These are phyloP conservation scores for Aspergillus candidus DNA, from an alignment of 2,329 filamentous ascomycete species.

Conservation along the genomic window DNA sequence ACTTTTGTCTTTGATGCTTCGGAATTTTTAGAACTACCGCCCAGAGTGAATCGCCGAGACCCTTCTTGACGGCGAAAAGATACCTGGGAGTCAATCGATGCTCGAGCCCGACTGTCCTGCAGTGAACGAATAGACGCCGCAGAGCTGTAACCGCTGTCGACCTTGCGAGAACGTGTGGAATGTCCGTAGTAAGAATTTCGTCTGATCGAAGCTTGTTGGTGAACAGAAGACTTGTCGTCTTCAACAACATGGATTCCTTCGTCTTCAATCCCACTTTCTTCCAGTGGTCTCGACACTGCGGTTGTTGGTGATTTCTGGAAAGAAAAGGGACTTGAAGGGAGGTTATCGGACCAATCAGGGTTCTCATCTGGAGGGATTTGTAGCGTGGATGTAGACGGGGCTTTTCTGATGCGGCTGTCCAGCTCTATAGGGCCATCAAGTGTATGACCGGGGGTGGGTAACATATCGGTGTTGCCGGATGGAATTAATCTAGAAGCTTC, in stretches of 20 bases:
- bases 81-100: slow-evolving; percentile 23
- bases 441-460: background rate
- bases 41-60: slow-evolving; percentile 13
- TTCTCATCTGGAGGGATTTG: slow-evolving; percentile 15
- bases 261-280: slow-evolving; percentile 13
- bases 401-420: background rate
- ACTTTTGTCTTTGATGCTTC: slow-evolving; percentile 2
- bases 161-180: slow-evolving; percentile 23
- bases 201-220: slow-evolving; percentile 10
- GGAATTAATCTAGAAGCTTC: background rate
- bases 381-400: slow-evolving; percentile 7
- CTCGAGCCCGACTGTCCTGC: slow-evolving; percentile 18
- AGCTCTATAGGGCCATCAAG: background rate
- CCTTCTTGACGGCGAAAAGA: slow-evolving; percentile 9
- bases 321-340: slow-evolving; percentile 29
- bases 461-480: background rate
- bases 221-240: slow-evolving; percentile 13
- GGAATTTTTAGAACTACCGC: slow-evolving; percentile 9
- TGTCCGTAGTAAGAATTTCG: slow-evolving; percentile 13
- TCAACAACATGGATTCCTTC: slow-evolving; percentile 15
- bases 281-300: slow-evolving; percentile 7
- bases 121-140: slow-evolving; percentile 27
- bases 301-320: slow-evolving; percentile 29
- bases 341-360: slow-evolving; percentile 17
- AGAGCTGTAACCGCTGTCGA: slow-evolving; percentile 37